Evolutionary conservation across 2,329 filamentous ascomycete genomes (phyloP).

Genomic region (Myriosclerotinia duriaeana): DNA sequence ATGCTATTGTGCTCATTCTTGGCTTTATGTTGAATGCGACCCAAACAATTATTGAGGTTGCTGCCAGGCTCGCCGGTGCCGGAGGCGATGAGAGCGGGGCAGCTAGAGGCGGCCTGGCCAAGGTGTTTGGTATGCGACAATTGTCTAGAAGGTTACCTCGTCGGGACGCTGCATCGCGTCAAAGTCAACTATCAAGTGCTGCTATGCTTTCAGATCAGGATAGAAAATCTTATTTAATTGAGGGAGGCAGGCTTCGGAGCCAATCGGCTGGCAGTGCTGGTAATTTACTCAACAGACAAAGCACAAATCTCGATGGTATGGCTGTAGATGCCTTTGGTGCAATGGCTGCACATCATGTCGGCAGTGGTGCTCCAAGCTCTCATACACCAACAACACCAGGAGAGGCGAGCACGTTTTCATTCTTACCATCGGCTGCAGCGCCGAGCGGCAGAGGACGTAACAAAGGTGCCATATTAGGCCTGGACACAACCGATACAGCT

Average conservation of each 20-base stretch:
- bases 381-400: slow-evolving; percentile 72
- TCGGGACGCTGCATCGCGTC: slow-evolving; percentile 63
- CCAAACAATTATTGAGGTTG: slow-evolving; percentile 86
- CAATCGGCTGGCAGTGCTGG: slow-evolving; percentile 62
- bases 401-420: slow-evolving; percentile 70
- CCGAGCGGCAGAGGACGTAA: slow-evolving; percentile 32
- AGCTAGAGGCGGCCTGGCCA: slow-evolving; percentile 78
- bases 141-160: slow-evolving; percentile 70
- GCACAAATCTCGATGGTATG: slow-evolving; percentile 54
- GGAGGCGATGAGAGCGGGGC: slow-evolving; percentile 73
- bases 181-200: slow-evolving; percentile 79
- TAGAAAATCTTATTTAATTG: slow-evolving; percentile 58
- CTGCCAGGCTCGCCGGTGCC: slow-evolving; percentile 77
- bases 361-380: slow-evolving; percentile 58
- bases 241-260: slow-evolving; percentile 56
- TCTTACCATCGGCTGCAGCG: slow-evolving; percentile 52
- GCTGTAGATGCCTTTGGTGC: slow-evolving; percentile 47
- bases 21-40: slow-evolving; percentile 91
- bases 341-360: slow-evolving; percentile 41
- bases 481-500: slow-evolving; percentile 52
- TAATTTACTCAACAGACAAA: slow-evolving; percentile 57
- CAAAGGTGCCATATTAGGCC: slow-evolving; percentile 46
- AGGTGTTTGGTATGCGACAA: slow-evolving; percentile 89
- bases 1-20: slow-evolving; percentile 80
- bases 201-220: slow-evolving; percentile 74